phyloP scores from a whole-genome alignment of 2,329 filamentous ascomycete species.

The Beauveria medogensis region DNA sequence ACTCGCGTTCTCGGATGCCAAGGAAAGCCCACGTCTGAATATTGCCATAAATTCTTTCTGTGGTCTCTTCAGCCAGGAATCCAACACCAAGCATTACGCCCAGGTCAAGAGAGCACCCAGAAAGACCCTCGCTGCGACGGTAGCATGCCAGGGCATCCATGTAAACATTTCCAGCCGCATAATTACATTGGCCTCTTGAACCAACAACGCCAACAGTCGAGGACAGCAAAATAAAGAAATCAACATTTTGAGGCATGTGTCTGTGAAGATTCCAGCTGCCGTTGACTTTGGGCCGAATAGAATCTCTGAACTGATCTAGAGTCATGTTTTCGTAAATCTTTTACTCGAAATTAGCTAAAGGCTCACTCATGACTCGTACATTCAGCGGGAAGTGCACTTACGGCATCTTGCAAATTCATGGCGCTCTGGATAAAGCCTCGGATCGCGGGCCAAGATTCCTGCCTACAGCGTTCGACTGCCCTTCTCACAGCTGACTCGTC shows the following conservation, averaged over 20 bases:
- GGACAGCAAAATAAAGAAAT: no score
- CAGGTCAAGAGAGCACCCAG: constrained; percentile 27
- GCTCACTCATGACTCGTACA: not conserved
- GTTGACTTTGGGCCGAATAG: no score
- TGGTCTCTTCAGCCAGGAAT: not conserved
- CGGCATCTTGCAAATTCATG: not conserved
- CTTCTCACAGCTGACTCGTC: not conserved
- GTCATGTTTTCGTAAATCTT: not conserved
- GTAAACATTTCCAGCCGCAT: no score
- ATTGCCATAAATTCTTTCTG: not conserved
- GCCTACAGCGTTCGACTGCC: not conserved
- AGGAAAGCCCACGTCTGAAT: not conserved
- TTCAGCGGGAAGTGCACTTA: not conserved
- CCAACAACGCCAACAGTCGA: no score
- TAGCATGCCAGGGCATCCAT: no score
- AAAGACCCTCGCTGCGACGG: not conserved
- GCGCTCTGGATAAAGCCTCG: not conserved
- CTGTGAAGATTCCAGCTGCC: no score
- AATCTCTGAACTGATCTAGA: no score
- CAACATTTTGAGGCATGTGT: no score
- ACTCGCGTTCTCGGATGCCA: not conserved
- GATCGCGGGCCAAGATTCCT: not conserved
- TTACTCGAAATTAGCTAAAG: not conserved
- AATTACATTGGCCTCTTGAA: no score
- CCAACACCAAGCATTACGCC: not conserved